phyloP scores from a whole-genome alignment of 129 eudicot species.

The Flaveria trinervia region DNA sequence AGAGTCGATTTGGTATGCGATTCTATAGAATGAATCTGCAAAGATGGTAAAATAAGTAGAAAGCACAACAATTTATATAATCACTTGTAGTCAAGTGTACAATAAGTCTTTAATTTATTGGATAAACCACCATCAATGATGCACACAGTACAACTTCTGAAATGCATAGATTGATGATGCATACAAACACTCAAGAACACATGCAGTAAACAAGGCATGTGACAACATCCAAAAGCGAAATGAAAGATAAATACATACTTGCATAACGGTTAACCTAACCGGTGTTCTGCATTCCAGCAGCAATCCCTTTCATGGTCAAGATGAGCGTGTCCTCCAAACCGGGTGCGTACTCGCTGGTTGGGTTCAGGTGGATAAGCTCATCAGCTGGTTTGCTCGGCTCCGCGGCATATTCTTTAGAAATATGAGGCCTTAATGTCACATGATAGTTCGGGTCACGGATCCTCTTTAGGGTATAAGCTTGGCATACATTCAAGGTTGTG shows the following conservation, averaged over 20 bases:
- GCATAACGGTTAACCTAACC: no score
- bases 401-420: constrained; percentile 59
- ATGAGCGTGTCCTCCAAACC: constrained; percentile 96
- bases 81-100: constrained; percentile 29
- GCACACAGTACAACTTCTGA: not conserved
- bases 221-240: no score
- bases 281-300: no score
- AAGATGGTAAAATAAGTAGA: not conserved
- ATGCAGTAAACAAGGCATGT: no score
- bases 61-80: constrained; percentile 15
- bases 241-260: no score
- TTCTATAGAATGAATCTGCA: no score
- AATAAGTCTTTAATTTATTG: constrained; percentile 12
- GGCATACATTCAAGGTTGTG: constrained; percentile 84
- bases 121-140: constrained; percentile 33
- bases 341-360: constrained; percentile 93
- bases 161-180: no score
- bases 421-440: constrained; percentile 76
- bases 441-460: constrained; percentile 85
- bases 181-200: no score
- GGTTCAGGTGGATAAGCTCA: constrained; percentile 80
- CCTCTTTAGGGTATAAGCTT: constrained; percentile 82
- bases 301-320: no score
- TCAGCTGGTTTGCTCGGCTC: constrained; percentile 72
- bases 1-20: no score